Base-by-base conservation (phyloP, 345 rosid genomes). In the Gossypioides kirkii region DNA sequence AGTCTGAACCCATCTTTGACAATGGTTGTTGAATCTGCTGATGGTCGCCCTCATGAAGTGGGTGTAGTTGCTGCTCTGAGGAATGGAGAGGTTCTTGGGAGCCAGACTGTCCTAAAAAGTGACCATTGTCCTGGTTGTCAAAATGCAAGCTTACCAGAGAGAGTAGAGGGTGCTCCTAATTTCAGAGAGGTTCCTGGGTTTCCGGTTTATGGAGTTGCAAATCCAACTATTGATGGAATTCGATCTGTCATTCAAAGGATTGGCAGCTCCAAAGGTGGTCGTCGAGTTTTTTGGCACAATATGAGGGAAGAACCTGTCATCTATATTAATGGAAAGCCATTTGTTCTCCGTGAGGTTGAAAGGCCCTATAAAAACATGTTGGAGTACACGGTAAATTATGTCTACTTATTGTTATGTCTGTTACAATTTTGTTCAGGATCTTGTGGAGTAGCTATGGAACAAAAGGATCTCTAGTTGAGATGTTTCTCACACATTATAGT, bases 281-380 rank as follows among this genome's bases (percentile, higher is more conserved):
- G 88, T 70, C 89, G 96, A 10, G 87, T 89, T 47, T 89, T 95
- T 61, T 95, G 99, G 99, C 99, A 95, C 76, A 95, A 95, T 73
- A 92, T 92, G 97, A 86, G 99, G 82, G 99, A 95, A 85, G 99
- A 95, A 79, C 96, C 99, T 72, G 99, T 95, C 75, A 92, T 92
- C 79, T 95, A 95, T 80, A 92, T 92, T 77, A 90, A 89, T 62
- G 96, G 99, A 73, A 92, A 90, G 78, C 99, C 99, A 20, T 95
- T 95, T 84, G 99, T 95, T 63, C 96, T 94, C 54, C 97, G 99
- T 46, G 99, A 92, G 80, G 98, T 89, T 75, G 99, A 94, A 80
- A 86, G 99, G 64, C 99, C 99, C 63, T 90, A 76, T 83, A 94
- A 94, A 75, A 94, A 94, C 85, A 92, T 94, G 99, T 87, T 88